phyloP scores from a whole-genome alignment of 2,329 filamentous ascomycete species.

The Chaetomiaceae sp. region DNA sequence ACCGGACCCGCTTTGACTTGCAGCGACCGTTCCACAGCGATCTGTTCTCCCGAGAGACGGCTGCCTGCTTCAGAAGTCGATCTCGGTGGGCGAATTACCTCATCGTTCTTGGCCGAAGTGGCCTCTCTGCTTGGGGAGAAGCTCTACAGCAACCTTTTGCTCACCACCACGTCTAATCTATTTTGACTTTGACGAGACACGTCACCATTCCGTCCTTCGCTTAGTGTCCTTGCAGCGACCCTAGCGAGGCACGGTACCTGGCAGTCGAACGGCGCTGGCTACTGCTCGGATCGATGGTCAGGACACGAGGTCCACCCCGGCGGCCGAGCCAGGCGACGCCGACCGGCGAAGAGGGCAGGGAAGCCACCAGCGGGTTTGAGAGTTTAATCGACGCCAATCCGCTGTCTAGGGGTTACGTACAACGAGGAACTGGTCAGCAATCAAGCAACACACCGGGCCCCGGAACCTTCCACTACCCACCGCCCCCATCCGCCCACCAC shows the following conservation, averaged over 20 bases:
- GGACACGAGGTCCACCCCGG: slow-evolving; percentile 2
- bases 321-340: slow-evolving; percentile 1
- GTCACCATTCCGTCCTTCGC: not conserved
- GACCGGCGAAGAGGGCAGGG: not conserved
- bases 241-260: not conserved
- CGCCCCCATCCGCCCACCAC: not conserved
- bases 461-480: not conserved
- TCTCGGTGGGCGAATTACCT: slow-evolving; percentile 10
- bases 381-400: not conserved
- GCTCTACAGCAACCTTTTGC: not conserved
- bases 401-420: not conserved
- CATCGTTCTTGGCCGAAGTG: not conserved
- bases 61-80: slow-evolving; percentile 5
- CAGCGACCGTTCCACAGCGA: slow-evolving; percentile 14
- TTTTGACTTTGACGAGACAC: not conserved
- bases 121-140: not conserved
- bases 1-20: slow-evolving; percentile 19
- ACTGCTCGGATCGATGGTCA: slow-evolving; percentile 4
- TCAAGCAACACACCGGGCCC: not conserved
- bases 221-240: not conserved
- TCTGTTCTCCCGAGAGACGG: slow-evolving; percentile 8
- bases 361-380: not conserved
- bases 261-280: not conserved
- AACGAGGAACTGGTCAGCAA: slow-evolving; percentile 5
- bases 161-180: not conserved